Conservation (phyloP, 352 stramenopile species). For the Phytophthora foliorum region DNA sequence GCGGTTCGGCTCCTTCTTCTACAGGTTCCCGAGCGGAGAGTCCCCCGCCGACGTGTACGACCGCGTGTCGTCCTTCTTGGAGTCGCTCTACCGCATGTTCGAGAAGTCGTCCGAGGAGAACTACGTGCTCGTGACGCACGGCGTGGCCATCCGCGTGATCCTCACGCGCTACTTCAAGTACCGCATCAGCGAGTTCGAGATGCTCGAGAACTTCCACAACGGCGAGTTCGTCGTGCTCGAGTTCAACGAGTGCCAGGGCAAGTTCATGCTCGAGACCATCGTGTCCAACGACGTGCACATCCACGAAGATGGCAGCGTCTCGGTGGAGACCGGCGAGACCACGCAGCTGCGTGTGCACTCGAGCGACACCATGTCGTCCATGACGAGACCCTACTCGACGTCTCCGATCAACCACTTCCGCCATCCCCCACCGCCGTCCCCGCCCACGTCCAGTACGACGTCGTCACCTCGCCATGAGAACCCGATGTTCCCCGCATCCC, state of each 20-base stretch:
- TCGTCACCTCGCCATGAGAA: conserved; percentile 42
- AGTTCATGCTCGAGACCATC: conserved; percentile 74
- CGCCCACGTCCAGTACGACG: conserved; percentile 44
- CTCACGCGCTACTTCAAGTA: conserved; percentile 93
- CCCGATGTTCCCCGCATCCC: conserved; percentile 27
- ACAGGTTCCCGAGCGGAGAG: conserved; percentile 89
- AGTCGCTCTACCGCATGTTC: conserved; percentile 90
- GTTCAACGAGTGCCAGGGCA: conserved; percentile 64
- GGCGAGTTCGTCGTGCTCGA: conserved; percentile 87
- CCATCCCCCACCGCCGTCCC: conserved; percentile 50
- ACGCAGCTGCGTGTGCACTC: conserved; percentile 58
- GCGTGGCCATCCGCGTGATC: conserved; percentile 89
- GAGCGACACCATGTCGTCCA: conserved; percentile 52
- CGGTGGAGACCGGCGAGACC: conserved; percentile 58
- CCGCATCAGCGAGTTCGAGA: conserved; percentile 86
- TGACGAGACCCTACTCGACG: conserved; percentile 63
- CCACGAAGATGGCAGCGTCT: conserved; percentile 50
- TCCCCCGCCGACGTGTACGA: conserved; percentile 91
- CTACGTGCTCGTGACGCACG: conserved; percentile 90
- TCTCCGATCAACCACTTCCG: conserved; percentile 78
- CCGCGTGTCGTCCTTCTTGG: conserved; percentile 89
- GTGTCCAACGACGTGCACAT: conserved; percentile 71
- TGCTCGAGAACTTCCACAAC: conserved; percentile 89
- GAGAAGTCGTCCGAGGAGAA: conserved; percentile 81
- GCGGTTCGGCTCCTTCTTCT: conserved; percentile 91